phyloP scores from a whole-genome alignment of 129 eudicot genomes.

The Logfia minima region DNA sequence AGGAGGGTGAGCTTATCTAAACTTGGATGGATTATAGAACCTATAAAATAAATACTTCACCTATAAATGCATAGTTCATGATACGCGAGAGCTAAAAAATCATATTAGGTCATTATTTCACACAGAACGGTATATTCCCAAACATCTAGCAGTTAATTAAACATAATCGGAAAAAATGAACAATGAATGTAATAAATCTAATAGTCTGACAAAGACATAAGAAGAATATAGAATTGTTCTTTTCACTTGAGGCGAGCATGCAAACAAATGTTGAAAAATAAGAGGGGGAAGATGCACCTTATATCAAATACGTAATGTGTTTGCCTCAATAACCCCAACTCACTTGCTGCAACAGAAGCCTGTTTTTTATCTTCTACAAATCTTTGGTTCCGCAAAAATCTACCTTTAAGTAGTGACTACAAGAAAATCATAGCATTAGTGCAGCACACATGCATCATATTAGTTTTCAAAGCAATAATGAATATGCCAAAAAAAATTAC shows the following conservation, averaged over 20 bases:
- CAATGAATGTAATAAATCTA: background rate
- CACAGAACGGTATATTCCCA: background rate
- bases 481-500: background rate
- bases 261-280: background rate
- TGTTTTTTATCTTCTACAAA: constrained; percentile 46
- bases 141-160: background rate
- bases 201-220: background rate
- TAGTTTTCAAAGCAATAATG: background rate
- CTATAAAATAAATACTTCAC: background rate
- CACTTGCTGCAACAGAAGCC: constrained; percentile 60
- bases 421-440: constrained; percentile 27
- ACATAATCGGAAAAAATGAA: constrained; percentile 9
- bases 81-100: background rate
- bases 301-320: constrained; percentile 67
- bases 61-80: background rate
- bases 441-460: constrained; percentile 17
- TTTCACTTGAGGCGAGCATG: constrained; percentile 7
- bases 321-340: constrained; percentile 75
- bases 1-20: background rate
- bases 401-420: constrained; percentile 63
- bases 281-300: constrained; percentile 44
- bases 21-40: background rate
- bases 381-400: constrained; percentile 59
- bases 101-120: background rate
- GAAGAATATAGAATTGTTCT: background rate